Conservation (phyloP, 805 yeast species). For the Suhomyces emberorum region DNA sequence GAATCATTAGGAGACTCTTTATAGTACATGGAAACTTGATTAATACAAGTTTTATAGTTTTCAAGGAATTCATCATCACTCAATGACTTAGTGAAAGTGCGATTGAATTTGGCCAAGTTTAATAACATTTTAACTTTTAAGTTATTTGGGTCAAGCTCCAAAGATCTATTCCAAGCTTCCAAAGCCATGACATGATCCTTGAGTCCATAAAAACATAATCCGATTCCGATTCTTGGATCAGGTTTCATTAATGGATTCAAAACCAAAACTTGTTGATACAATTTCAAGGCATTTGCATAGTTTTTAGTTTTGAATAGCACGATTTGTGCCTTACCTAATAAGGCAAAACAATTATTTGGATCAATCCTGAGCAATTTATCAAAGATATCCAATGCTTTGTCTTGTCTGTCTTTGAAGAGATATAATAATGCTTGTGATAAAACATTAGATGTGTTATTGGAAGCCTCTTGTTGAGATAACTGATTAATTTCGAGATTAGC, state of each 20-base stretch:
- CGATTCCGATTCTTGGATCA: constrained; percentile 93
- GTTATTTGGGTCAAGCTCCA: constrained; percentile 61
- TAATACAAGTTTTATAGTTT: constrained; percentile 58
- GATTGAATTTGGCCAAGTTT: constrained; percentile 65
- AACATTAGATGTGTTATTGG: constrained; percentile 38
- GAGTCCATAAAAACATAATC: constrained; percentile 88
- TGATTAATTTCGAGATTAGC: constrained; percentile 22
- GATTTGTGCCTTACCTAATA: constrained; percentile 81
- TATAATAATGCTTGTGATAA: constrained; percentile 68
- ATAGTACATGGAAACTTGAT: constrained; percentile 38
- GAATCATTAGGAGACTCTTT: constrained; percentile 48
- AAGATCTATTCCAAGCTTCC: constrained; percentile 77
- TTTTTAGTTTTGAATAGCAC: constrained; percentile 64
- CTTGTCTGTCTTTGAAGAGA: constrained; percentile 58
- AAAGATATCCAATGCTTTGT: constrained; percentile 66
- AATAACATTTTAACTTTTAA: constrained; percentile 62
- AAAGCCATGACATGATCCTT: constrained; percentile 75
- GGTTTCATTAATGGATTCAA: constrained; percentile 78
- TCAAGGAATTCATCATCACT: constrained; percentile 60
- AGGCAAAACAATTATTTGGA: constrained; percentile 66
- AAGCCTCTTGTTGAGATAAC: constrained; percentile 11
- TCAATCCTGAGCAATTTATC: constrained; percentile 57
- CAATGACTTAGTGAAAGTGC: constrained; percentile 52
- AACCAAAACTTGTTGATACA: constrained; percentile 79
- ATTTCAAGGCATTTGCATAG: constrained; percentile 67